These are phyloP conservation scores for Ophiognomonia clavigignenti-juglandacearum DNA, from an alignment of 2,329 filamentous ascomycete genomes.

Conservation along the genomic window DNA sequence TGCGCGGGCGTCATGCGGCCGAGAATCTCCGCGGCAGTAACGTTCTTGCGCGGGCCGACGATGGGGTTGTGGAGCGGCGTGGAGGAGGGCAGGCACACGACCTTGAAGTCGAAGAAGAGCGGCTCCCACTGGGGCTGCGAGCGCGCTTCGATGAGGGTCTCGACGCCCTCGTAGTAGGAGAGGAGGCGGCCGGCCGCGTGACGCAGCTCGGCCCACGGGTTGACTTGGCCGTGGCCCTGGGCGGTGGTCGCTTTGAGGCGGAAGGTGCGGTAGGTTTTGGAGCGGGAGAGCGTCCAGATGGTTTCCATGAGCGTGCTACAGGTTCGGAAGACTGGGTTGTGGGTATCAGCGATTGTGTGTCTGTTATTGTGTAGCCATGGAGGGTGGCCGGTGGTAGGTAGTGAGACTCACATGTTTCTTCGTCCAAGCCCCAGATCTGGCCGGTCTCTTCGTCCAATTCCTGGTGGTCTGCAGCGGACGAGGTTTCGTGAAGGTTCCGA, in stretches of 20 bases:
- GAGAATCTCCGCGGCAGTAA: constrained; percentile 18
- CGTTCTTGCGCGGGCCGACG: not conserved
- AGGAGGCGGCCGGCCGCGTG: constrained; percentile 23
- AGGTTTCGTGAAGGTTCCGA: not conserved
- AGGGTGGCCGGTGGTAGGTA: not conserved
- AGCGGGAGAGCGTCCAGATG: constrained; percentile 1
- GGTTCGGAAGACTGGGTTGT: constrained; percentile 5
- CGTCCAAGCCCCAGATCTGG: too few relatives aligned
- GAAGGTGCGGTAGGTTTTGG: constrained; percentile 14
- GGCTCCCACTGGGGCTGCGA: constrained; percentile 20
- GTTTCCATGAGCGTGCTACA: not conserved
- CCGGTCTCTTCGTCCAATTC: too few relatives aligned
- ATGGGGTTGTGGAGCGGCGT: constrained; percentile 11
- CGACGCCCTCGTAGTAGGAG: constrained; percentile 23
- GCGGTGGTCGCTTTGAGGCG: constrained; percentile 13
- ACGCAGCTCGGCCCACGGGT: constrained; percentile 22
- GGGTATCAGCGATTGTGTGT: not conserved
- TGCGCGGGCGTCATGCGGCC: constrained; percentile 11
- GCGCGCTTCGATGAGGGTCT: constrained; percentile 19
- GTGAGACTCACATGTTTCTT: not conserved
- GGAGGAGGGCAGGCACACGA: constrained; percentile 25
- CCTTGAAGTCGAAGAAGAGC: constrained; percentile 26
- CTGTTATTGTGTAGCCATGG: not conserved
- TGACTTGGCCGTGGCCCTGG: constrained; percentile 3
- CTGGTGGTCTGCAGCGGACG: not conserved